These are phyloP conservation scores for Triadica sebifera DNA, from an alignment of 345 rosid species.

Conservation along the genomic window DNA sequence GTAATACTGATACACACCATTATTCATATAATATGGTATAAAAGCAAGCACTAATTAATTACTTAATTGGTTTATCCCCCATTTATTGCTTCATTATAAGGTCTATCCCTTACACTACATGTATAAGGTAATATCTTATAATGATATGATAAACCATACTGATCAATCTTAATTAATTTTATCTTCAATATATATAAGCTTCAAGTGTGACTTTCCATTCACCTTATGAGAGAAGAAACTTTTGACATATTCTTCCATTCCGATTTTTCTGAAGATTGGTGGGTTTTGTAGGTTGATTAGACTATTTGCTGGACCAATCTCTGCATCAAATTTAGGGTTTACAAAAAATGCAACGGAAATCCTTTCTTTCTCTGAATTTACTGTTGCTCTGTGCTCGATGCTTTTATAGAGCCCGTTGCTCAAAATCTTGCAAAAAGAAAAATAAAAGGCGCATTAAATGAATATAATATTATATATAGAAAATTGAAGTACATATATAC, in stretches of 20 bases:
- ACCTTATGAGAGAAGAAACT: slow-evolving; percentile 20
- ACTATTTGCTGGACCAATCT: slow-evolving; percentile 25
- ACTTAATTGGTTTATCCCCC: no score
- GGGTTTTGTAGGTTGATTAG: slow-evolving; percentile 16
- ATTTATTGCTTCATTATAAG: no score
- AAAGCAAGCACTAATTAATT: no score
- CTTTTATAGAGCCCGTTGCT: slow-evolving; percentile 35
- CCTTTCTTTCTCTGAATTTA: slow-evolving; percentile 2
- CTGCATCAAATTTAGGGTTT: slow-evolving; percentile 28
- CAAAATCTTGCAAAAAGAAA: slow-evolving; percentile 18
- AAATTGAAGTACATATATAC: no score
- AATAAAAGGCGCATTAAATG: no score
- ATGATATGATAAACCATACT: no score
- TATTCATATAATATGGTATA: no score
- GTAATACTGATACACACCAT: no score
- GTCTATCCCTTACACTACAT: no score
- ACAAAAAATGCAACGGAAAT: slow-evolving; percentile 25
- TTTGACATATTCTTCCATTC: slow-evolving; percentile 23
- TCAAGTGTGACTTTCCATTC: slow-evolving; percentile 19
- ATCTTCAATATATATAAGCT: not conserved
- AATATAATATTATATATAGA: no score
- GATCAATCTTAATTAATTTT: slow-evolving; percentile 4
- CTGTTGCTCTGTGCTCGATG: slow-evolving; percentile 31
- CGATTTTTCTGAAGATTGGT: slow-evolving; percentile 16
- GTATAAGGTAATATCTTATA: no score